Evolutionary conservation across 805 yeast genomes (phyloP), one percentile per base, ranked within the genome.

Genomic region (Candida pseudofarinosa): DNA sequence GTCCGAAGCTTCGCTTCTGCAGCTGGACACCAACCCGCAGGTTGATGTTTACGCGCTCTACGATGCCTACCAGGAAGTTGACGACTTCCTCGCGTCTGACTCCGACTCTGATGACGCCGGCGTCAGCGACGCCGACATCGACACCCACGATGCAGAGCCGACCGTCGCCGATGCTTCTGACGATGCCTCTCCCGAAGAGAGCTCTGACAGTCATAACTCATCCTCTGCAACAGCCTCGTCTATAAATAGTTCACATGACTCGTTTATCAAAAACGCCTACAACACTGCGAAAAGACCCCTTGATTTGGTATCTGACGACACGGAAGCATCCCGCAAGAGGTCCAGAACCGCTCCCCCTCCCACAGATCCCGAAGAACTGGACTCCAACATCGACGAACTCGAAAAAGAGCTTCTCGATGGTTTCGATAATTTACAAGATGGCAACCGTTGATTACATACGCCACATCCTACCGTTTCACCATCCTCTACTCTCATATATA

Each of bases 371-470:
- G 48, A 38, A 23, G 49, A 50, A 4, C 50, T 47, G 1, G 55
- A 50, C 23, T 54, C 43, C 4, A 71, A 69, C 20, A 60, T 70
- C 38, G 77, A 74, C 39, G 79, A 73, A 38, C 68, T 74, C 30
- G 80, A 76, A 48, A 67, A 70, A 46, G 79, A 74, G 50, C 58
- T 76, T 37, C 58, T 75, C 65, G 82, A 52, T 51, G 80, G 80
- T 28, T 60, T 80, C 49, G 81, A 77, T 42, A 76, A 73, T 20
- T 63, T 76, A 38, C 74, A 69, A 37, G 71, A 66, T 4, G 39
- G 19, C 20, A 10, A 26, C n/a, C 8, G 7, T 15, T 32, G n/a
- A n/a, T n/a, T n/a, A n/a, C n/a, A n/a, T n/a, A n/a, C n/a, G n/a
- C n/a, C n/a, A n/a, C n/a, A n/a, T n/a, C n/a, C n/a, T n/a, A n/a